Evolutionary conservation across 768 basidiomycete genomes (phyloP).

Genomic region (Amanita fuliginea): DNA sequence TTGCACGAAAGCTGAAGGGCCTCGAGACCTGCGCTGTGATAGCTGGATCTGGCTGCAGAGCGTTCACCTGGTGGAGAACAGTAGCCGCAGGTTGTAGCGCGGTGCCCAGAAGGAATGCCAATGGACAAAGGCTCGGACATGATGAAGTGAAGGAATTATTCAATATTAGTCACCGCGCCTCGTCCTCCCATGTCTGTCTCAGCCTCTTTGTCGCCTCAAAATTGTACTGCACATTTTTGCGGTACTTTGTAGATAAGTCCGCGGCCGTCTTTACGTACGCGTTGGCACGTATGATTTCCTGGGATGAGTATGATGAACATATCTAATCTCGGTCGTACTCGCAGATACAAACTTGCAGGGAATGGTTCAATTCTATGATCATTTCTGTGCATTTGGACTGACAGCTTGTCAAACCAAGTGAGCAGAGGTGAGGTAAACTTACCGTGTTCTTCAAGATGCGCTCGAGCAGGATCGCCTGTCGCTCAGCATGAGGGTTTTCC

Average conservation of each 20-base stretch:
- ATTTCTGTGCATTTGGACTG: constrained; percentile 92
- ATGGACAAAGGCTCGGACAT: constrained; percentile 18
- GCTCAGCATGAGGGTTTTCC: constrained; percentile 94
- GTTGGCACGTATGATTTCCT: constrained; percentile 79
- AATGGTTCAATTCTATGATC: constrained; percentile 80
- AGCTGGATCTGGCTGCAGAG: constrained; percentile 27
- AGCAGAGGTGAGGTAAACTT: constrained; percentile 15
- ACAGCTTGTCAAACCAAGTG: constrained; percentile 1
- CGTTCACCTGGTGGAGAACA: constrained; percentile 47
- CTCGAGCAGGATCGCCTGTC: constrained; percentile 83
- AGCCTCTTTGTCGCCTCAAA: constrained; percentile 47
- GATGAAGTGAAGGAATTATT: neutral
- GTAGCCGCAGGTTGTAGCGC: constrained; percentile 51
- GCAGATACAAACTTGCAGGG: constrained; percentile 55
- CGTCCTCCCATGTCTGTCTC: neutral
- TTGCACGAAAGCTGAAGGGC: constrained; percentile 43
- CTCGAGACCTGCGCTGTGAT: constrained; percentile 35
- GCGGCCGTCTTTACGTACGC: constrained; percentile 70
- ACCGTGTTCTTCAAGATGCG: constrained; percentile 88
- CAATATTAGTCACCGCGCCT: neutral
- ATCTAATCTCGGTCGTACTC: neutral
- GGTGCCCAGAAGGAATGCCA: constrained; percentile 23
- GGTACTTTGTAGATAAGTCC: constrained; percentile 77
- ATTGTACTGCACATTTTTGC: constrained; percentile 90
- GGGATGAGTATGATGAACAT: neutral